Evolutionary conservation across 495 filamentous ascomycete species (phyloP).

Genomic region (Extremus antarcticus): DNA sequence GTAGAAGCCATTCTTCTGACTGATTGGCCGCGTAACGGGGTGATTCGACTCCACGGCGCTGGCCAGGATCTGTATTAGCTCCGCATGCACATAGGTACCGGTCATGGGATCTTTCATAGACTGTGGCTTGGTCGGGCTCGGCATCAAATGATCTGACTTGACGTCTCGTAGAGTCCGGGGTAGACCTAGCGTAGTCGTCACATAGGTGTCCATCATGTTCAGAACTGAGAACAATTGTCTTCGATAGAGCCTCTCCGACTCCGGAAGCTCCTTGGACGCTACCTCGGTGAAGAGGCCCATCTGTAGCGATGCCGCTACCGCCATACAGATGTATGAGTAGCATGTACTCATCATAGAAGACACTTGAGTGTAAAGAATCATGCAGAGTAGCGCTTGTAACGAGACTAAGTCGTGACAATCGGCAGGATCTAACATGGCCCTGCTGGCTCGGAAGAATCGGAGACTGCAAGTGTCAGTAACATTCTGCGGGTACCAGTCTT

Average conservation of each 20-base stretch:
- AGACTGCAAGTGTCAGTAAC: neutral
- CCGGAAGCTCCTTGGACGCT: neutral
- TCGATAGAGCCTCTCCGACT: constrained; percentile 1
- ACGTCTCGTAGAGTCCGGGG: constrained; percentile 13
- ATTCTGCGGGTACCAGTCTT: neutral
- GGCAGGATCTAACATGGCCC: constrained; percentile 11
- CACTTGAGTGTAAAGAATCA: constrained; percentile 14
- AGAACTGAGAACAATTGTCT: constrained; percentile 10
- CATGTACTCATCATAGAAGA: constrained; percentile 16
- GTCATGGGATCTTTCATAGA: constrained; percentile 1
- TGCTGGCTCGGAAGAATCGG: constrained; percentile 10
- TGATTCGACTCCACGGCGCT: constrained; percentile 13
- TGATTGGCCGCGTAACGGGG: constrained; percentile 10
- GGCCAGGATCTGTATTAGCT: constrained; percentile 12
- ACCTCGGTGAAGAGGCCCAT: constrained; percentile 12
- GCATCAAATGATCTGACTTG: constrained; percentile 6
- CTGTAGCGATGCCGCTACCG: constrained; percentile 11
- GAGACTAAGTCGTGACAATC: constrained; percentile 9
- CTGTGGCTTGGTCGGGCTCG: neutral
- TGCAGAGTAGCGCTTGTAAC: constrained; percentile 14
- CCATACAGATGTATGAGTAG: constrained; percentile 18
- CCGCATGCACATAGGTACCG: constrained; percentile 12
- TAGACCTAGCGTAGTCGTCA: constrained; percentile 9
- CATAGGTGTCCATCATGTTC: constrained; percentile 14
- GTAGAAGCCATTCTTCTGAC: constrained; percentile 15